phyloP scores from a whole-genome alignment of 2,329 filamentous ascomycete species.

The Talaromyces marneffei region DNA sequence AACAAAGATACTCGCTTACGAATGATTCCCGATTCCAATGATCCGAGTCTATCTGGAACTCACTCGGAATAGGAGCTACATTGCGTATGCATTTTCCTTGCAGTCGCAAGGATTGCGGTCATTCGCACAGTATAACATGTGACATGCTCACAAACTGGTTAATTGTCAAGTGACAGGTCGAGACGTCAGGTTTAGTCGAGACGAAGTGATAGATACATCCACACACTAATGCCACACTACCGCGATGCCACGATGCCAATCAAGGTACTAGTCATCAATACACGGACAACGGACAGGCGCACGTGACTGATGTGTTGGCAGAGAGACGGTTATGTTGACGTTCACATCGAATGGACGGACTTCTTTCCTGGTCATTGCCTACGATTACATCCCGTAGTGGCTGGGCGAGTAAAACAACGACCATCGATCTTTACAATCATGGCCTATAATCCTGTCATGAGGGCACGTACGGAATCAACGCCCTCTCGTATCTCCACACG shows the following conservation, averaged over 20 bases:
- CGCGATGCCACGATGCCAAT: not conserved
- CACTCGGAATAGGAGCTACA: not conserved
- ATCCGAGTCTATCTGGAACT: too few relatives aligned
- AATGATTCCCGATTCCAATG: too few relatives aligned
- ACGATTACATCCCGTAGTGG: not conserved
- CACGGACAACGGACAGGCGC: not conserved
- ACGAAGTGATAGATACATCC: constrained; percentile 5
- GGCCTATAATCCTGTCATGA: not conserved
- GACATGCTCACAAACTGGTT: not conserved
- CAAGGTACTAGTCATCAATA: too few relatives aligned
- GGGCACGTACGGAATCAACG: not conserved
- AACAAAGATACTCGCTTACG: not conserved
- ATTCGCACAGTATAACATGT: not conserved
- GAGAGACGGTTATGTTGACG: not conserved
- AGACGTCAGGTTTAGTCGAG: not conserved
- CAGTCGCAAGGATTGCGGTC: not conserved
- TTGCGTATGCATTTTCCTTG: not conserved
- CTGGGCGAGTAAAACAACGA: not conserved
- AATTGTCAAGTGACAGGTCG: not conserved
- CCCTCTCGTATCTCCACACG: not conserved
- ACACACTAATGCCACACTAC: not conserved
- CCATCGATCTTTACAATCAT: not conserved
- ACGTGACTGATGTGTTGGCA: constrained; percentile 11
- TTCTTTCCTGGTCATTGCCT: not conserved
- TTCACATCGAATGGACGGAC: not conserved